These are phyloP conservation scores for Atkinsonella hypoxylon DNA, from an alignment of 2,329 filamentous ascomycete genomes.

Conservation along the genomic window DNA sequence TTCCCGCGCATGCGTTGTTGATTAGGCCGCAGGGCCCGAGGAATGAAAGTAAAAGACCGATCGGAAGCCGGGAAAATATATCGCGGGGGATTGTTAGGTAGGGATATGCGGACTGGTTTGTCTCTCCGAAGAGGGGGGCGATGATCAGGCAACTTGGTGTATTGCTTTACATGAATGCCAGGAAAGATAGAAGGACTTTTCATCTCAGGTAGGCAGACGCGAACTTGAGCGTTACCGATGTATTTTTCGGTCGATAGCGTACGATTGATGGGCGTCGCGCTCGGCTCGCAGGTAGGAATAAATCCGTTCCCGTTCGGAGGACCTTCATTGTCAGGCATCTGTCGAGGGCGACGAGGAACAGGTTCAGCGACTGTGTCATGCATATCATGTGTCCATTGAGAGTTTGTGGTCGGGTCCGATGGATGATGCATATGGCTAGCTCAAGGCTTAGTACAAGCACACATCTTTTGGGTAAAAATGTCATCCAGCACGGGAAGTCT, in stretches of 20 bases:
- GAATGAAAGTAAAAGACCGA: slow-evolving; percentile 96
- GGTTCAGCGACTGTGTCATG: slow-evolving; percentile 58
- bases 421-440: slow-evolving; percentile 30
- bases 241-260: slow-evolving; percentile 74
- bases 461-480: too few relatives aligned
- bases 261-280: slow-evolving; percentile 55
- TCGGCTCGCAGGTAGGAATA: slow-evolving; percentile 45
- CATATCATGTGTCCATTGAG: slow-evolving; percentile 88
- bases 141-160: slow-evolving; percentile 90
- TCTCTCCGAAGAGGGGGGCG: slow-evolving; percentile 86
- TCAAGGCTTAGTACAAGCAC: slow-evolving; percentile 17
- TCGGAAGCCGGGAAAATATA: slow-evolving; percentile 88
- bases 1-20: slow-evolving; percentile 66
- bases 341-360: slow-evolving; percentile 28
- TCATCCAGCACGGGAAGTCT: neutral
- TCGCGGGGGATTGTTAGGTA: slow-evolving; percentile 65
- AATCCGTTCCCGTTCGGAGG: slow-evolving; percentile 41
- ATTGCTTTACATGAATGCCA: slow-evolving; percentile 72
- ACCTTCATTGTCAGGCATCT: slow-evolving; percentile 33
- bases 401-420: slow-evolving; percentile 53
- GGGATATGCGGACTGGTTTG: slow-evolving; percentile 88
- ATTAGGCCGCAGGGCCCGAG: slow-evolving; percentile 82
- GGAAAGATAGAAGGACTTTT: slow-evolving; percentile 58
- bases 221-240: slow-evolving; percentile 74
- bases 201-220: slow-evolving; percentile 70